Conservation (phyloP, 805 yeast genomes). For the Candida loeiensis region DNA sequence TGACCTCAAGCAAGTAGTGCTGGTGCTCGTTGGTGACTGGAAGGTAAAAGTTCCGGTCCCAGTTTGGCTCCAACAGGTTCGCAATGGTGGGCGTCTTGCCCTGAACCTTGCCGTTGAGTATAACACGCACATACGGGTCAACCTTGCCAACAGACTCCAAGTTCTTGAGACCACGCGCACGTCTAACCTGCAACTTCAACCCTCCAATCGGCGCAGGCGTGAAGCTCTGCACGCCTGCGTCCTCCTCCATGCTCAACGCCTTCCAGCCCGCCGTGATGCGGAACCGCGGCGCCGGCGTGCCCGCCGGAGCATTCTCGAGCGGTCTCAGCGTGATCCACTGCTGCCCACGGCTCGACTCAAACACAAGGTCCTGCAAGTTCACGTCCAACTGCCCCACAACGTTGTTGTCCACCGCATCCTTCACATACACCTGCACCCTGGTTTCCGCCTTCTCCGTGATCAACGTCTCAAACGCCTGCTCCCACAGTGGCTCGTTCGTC, state of each 20-base stretch:
- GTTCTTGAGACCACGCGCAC: slow-evolving; percentile 49
- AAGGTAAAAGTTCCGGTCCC: slow-evolving; percentile 54
- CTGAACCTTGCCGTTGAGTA: slow-evolving; percentile 54
- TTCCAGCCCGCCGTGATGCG: slow-evolving; percentile 65
- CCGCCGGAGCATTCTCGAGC: slow-evolving; percentile 15
- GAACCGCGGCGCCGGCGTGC: slow-evolving; percentile 31
- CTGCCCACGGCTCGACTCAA: slow-evolving; percentile 48
- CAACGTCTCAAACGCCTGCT: slow-evolving; percentile 57
- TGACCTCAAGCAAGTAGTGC: slow-evolving; percentile 52
- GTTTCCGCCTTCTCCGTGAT: slow-evolving; percentile 59
- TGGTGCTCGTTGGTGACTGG: slow-evolving; percentile 63
- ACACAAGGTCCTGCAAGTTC: slow-evolving; percentile 51
- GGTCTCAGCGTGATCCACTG: slow-evolving; percentile 50
- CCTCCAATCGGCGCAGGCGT: slow-evolving; percentile 65
- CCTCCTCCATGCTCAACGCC: slow-evolving; percentile 53
- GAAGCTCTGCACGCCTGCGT: slow-evolving; percentile 42
- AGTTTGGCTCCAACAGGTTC: slow-evolving; percentile 54
- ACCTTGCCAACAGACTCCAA: slow-evolving; percentile 68
- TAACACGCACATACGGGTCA: slow-evolving; percentile 68
- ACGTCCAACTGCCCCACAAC: slow-evolving; percentile 53
- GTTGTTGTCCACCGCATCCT: slow-evolving; percentile 55
- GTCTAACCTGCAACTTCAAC: slow-evolving; percentile 54
- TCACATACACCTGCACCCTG: slow-evolving; percentile 51
- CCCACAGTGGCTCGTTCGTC: slow-evolving; percentile 73
- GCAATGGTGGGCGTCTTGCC: slow-evolving; percentile 55